These are phyloP conservation scores for Meyerozyma elateridarum DNA, from an alignment of 1,139 yeast species.

Conservation along the genomic window DNA sequence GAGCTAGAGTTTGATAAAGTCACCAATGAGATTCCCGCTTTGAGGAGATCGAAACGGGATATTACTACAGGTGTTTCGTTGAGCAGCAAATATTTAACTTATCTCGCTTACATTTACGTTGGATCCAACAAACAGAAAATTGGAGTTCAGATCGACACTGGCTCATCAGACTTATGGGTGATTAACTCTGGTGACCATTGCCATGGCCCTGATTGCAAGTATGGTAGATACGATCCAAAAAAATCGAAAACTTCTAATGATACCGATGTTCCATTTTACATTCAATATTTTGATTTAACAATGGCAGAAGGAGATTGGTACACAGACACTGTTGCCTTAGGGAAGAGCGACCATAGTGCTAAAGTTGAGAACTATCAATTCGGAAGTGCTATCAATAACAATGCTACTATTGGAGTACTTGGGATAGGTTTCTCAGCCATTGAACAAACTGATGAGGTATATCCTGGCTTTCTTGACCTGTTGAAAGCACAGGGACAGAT, in stretches of 20 bases:
- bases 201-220: slow-evolving; percentile 19
- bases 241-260: slow-evolving; percentile 41
- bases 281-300: slow-evolving; percentile 29
- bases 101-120: too few species aligned
- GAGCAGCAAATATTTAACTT: not conserved
- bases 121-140: slow-evolving; percentile 19
- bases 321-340: slow-evolving; percentile 35
- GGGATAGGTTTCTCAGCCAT: slow-evolving; percentile 47
- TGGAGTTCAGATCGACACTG: slow-evolving; percentile 23
- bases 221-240: slow-evolving; percentile 48
- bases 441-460: slow-evolving; percentile 9
- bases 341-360: slow-evolving; percentile 13
- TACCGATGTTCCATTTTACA: slow-evolving; percentile 37
- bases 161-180: slow-evolving; percentile 30
- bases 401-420: slow-evolving; percentile 52
- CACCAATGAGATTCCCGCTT: not conserved
- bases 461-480: slow-evolving; percentile 23
- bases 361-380: slow-evolving; percentile 39
- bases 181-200: slow-evolving; percentile 23
- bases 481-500: slow-evolving; percentile 24
- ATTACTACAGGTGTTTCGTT: not conserved
- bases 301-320: slow-evolving; percentile 50
- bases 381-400: slow-evolving; percentile 53
- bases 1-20: slow-evolving; percentile 2
- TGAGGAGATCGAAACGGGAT: not conserved